Conservation (phyloP, 2,329 filamentous ascomycete species). For the Aspergillus hiratsukae region DNA sequence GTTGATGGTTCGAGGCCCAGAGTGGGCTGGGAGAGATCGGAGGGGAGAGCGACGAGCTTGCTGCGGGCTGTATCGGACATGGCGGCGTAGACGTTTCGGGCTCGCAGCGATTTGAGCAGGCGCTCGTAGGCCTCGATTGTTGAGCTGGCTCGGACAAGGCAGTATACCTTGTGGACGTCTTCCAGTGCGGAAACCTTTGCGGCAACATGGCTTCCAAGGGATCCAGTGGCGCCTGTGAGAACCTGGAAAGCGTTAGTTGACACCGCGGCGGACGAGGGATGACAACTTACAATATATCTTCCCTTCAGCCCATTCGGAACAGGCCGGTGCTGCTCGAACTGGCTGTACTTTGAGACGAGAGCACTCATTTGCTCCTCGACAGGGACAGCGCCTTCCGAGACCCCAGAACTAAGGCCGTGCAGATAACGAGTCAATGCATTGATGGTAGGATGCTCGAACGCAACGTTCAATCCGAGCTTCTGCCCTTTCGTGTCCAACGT, state of each 20-base stretch:
- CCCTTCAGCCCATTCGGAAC: slow-evolving; percentile 13
- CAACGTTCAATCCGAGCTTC: slow-evolving; percentile 52
- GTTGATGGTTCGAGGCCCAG: slow-evolving; percentile 46
- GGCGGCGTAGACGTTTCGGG: slow-evolving; percentile 30
- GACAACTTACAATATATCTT: slow-evolving; percentile 20
- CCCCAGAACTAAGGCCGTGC: slow-evolving; percentile 36
- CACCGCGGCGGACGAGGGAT: too few relatives aligned
- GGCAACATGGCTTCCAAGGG: slow-evolving; percentile 58
- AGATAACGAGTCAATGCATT: slow-evolving; percentile 44
- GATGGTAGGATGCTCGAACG: slow-evolving; percentile 55
- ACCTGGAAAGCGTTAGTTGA: slow-evolving; percentile 24
- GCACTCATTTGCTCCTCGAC: slow-evolving; percentile 43
- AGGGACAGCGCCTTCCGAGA: slow-evolving; percentile 23
- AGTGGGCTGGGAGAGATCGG: slow-evolving; percentile 42
- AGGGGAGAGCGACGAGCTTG: slow-evolving; percentile 47
- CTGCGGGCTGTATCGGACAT: slow-evolving; percentile 13
- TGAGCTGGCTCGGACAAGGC: slow-evolving; percentile 51
- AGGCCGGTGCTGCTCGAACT: slow-evolving; percentile 26
- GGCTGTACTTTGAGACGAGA: slow-evolving; percentile 46
- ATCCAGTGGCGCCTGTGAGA: slow-evolving; percentile 63
- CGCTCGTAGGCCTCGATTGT: slow-evolving; percentile 41
- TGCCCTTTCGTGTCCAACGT: slow-evolving; percentile 47
- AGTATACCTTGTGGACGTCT: slow-evolving; percentile 48
- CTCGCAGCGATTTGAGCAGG: slow-evolving; percentile 41
- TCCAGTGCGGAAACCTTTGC: slow-evolving; percentile 36